phyloP scores from a whole-genome alignment of 257 asterid genomes.

The Cordia subcordata region DNA sequence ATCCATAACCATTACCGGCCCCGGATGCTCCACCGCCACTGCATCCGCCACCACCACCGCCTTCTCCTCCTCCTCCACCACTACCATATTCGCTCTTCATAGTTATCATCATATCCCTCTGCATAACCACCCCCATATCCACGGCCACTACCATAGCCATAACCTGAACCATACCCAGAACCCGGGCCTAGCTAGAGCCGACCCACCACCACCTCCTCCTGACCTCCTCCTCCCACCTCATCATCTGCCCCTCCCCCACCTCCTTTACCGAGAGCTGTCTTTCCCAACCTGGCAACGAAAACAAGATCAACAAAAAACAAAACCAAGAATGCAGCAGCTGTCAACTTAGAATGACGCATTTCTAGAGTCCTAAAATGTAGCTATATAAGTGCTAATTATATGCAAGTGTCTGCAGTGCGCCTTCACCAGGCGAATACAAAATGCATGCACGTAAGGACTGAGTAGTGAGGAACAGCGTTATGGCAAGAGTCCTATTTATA shows the following conservation, averaged over 20 bases:
- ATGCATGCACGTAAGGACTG: slow-evolving; percentile 1
- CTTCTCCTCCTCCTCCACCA: slow-evolving; percentile 27
- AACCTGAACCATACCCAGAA: slow-evolving; percentile 24
- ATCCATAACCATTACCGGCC: slow-evolving; percentile 24
- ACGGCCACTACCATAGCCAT: no score
- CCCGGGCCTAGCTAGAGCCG: slow-evolving; percentile 12
- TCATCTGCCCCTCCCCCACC: slow-evolving; percentile 18
- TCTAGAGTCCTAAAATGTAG: neutral
- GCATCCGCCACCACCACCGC: slow-evolving; percentile 22
- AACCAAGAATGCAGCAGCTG: slow-evolving; percentile 35
- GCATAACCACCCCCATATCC: no score
- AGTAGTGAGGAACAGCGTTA: slow-evolving; percentile 16
- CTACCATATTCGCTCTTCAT: no score
- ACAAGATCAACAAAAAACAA: slow-evolving; percentile 49
- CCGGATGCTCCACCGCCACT: slow-evolving; percentile 38
- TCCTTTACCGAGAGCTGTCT: slow-evolving; percentile 18
- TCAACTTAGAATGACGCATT: slow-evolving; percentile 38
- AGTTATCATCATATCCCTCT: no score
- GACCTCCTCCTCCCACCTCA: slow-evolving; percentile 6
- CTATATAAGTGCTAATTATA: no score
- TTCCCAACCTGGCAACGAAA: slow-evolving; percentile 42
- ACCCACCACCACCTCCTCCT: slow-evolving; percentile 14
- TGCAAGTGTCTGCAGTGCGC: no score
- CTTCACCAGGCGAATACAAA: neutral
- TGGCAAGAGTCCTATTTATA: no score